These are phyloP conservation scores for Pelargonium myrrhifolium DNA, from an alignment of 441 rosid species.

Conservation along the genomic window DNA sequence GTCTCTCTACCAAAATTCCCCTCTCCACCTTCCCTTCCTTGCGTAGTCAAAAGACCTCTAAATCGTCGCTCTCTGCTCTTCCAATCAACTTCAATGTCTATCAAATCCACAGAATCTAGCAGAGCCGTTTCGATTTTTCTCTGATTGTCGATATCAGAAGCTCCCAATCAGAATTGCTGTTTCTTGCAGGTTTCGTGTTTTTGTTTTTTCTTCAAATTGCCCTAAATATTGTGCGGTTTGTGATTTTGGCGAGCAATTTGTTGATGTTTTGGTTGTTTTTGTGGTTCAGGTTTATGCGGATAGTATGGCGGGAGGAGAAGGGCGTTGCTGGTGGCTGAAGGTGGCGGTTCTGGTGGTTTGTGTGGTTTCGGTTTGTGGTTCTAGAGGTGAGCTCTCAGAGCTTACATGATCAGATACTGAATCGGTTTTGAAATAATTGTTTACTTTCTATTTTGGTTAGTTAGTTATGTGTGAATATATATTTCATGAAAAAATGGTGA, in stretches of 20 bases:
- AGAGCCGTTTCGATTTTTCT: neutral
- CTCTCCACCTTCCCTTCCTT: too few species aligned
- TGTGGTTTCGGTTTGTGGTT: neutral
- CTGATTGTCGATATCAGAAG: neutral
- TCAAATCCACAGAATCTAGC: neutral
- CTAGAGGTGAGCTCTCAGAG: neutral
- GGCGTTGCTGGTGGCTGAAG: neutral
- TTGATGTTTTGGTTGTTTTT: neutral
- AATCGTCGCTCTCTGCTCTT: too few species aligned
- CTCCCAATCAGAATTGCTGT: neutral
- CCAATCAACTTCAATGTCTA: too few species aligned
- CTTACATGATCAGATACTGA: neutral
- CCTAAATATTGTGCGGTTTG: neutral
- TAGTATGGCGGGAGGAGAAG: constrained; percentile 3
- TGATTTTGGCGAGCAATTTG: neutral
- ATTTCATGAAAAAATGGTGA: too few species aligned
- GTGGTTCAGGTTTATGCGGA: neutral
- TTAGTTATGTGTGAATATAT: too few species aligned
- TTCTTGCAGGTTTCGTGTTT: neutral
- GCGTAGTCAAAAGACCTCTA: too few species aligned
- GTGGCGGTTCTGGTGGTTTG: neutral
- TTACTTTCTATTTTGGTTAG: neutral
- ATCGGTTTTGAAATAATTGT: neutral
- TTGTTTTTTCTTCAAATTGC: neutral
- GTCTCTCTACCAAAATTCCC: too few species aligned